Conservation (phyloP, 768 basidiomycete species). For the Auricularia sp. region DNA sequence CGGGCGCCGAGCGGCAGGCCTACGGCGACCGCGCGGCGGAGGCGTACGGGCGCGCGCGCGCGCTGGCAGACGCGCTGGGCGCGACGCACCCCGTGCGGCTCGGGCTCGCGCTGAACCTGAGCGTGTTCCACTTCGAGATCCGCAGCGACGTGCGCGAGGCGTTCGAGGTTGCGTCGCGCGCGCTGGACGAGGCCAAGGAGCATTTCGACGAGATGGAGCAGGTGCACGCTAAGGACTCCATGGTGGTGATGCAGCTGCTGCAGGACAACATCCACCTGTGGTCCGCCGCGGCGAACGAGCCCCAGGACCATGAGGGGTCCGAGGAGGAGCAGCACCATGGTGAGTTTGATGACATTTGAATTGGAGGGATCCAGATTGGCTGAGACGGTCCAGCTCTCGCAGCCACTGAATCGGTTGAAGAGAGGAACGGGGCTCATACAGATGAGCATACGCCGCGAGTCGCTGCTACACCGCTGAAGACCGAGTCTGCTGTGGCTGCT, state of each 20-base stretch:
- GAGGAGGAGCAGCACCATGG: too few relatives aligned
- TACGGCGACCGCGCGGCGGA: neutral
- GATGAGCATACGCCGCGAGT: too few relatives aligned
- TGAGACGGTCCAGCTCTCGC: too few relatives aligned
- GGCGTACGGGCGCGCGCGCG: neutral
- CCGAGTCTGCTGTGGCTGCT: too few relatives aligned
- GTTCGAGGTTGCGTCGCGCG: neutral
- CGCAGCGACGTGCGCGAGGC: neutral
- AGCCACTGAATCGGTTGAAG: too few relatives aligned
- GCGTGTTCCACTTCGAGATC: constrained; percentile 1
- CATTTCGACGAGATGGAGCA: neutral
- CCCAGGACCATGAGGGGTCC: too few relatives aligned
- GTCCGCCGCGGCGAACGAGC: neutral
- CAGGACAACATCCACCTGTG: neutral
- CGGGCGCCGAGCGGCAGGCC: neutral
- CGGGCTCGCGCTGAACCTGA: neutral
- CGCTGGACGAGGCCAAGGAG: neutral
- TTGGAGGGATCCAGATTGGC: too few relatives aligned
- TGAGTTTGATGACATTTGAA: too few relatives aligned
- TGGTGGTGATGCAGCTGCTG: neutral
- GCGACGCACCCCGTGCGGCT: neutral
- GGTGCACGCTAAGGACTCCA: neutral
- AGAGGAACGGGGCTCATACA: too few relatives aligned
- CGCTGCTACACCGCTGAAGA: too few relatives aligned
- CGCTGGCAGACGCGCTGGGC: neutral